phyloP scores from a whole-genome alignment of 352 stramenopile genomes.

The Pythium aristosporum region DNA sequence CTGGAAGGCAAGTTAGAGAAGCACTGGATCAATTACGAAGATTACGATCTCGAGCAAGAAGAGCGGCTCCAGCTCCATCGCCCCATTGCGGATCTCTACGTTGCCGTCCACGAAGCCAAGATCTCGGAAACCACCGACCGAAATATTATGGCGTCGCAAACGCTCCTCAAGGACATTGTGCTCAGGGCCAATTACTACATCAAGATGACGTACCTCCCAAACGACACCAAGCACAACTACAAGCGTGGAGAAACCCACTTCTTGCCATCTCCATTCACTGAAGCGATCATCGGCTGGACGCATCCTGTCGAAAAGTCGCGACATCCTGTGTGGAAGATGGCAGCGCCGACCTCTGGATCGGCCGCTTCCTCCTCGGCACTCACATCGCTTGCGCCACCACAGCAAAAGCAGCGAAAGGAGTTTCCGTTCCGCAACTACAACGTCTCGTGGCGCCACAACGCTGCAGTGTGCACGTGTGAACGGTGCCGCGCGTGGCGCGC shows the following conservation, averaged over 20 bases:
- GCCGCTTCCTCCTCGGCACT: not conserved
- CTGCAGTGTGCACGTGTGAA: constrained; percentile 45
- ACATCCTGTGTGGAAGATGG: constrained; percentile 48
- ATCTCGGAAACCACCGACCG: constrained; percentile 53
- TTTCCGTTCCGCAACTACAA: constrained; percentile 78
- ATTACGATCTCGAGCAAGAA: constrained; percentile 71
- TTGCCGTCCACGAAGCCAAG: constrained; percentile 73
- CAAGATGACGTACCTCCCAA: constrained; percentile 76
- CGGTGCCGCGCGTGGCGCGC: constrained; percentile 40
- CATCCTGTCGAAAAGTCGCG: constrained; percentile 61
- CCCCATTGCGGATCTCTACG: constrained; percentile 62
- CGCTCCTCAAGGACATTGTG: constrained; percentile 55
- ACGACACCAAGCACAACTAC: constrained; percentile 58
- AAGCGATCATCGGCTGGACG: constrained; percentile 74
- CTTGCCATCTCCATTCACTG: constrained; percentile 60
- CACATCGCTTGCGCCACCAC: constrained; percentile 14
- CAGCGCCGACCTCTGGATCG: not conserved
- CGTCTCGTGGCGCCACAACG: constrained; percentile 72
- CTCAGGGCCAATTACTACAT: constrained; percentile 72
- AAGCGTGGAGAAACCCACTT: constrained; percentile 50
- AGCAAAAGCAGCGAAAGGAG: constrained; percentile 58
- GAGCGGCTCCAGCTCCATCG: constrained; percentile 75
- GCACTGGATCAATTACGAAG: constrained; percentile 77
- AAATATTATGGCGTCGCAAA: constrained; percentile 59
- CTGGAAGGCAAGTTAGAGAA: constrained; percentile 62